Evolutionary conservation across 2,329 filamentous ascomycete genomes (phyloP).

Genomic region (Cordyceps cateniannulata): DNA sequence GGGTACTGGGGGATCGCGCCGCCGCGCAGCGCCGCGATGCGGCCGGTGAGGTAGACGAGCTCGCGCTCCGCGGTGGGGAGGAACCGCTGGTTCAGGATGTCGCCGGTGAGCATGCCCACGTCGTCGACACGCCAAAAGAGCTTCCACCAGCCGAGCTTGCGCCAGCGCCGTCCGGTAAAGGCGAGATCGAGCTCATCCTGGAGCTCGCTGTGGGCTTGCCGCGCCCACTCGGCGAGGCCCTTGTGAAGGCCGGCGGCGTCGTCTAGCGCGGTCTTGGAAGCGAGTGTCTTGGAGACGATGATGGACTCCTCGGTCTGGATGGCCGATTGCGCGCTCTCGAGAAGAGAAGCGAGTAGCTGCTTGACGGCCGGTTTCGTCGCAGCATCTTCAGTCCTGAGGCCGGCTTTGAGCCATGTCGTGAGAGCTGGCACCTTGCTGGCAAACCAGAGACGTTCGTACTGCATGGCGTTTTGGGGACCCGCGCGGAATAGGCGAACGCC

Average conservation of each 20-base stretch:
- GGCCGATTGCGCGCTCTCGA: conserved; percentile 46
- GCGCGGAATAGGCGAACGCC: conserved; percentile 63
- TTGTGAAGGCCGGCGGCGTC: conserved; percentile 44
- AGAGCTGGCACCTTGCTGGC: conserved; percentile 62
- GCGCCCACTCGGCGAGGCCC: conserved; percentile 65
- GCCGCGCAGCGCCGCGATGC: conserved; percentile 50
- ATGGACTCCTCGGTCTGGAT: conserved; percentile 44
- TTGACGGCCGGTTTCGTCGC: conserved; percentile 60
- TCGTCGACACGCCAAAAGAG: conserved; percentile 93
- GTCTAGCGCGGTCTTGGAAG: conserved; percentile 28
- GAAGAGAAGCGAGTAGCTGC: conserved; percentile 59
- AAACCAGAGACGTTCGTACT: conserved; percentile 70
- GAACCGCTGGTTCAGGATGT: conserved; percentile 72
- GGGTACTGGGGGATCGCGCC: conserved; percentile 23
- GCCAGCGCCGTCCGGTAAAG: conserved; percentile 71
- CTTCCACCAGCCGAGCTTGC: conserved; percentile 85
- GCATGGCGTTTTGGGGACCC: conserved; percentile 60
- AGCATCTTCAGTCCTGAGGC: conserved; percentile 33
- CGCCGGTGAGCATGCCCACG: conserved; percentile 72
- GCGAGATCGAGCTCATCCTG: conserved; percentile 72
- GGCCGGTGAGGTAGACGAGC: conserved; percentile 76
- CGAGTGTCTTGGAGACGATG: conserved; percentile 27
- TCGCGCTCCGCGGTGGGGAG: conserved; percentile 71
- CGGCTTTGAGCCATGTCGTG: conserved; percentile 57
- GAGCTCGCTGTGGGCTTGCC: conserved; percentile 75